Percentiles rank a stretch among this genome's conserved stretches.
phyloP scores from a whole-genome alignment of 1,139 yeast genomes.

The Nakaseomyces nivariensis region DNA sequence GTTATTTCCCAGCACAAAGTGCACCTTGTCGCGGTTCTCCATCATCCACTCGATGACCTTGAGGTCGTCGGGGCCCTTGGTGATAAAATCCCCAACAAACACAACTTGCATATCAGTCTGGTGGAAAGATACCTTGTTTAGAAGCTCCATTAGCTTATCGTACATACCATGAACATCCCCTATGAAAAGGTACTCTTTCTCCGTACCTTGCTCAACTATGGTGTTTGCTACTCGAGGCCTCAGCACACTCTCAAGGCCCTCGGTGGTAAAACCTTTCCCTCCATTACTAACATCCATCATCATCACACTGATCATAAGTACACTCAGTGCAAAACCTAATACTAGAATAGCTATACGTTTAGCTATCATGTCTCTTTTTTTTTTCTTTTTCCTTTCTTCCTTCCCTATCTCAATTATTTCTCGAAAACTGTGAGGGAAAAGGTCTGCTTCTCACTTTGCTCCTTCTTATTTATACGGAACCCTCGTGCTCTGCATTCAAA shows the following conservation, averaged over 20 bases:
- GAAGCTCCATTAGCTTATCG: constrained; percentile 41
- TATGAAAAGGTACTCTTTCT: constrained; percentile 36
- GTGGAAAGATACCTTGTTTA: constrained; percentile 51
- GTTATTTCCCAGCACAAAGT: constrained; percentile 82
- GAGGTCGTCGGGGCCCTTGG: constrained; percentile 73
- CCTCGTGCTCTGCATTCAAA: too few relatives aligned
- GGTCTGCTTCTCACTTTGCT: too few relatives aligned
- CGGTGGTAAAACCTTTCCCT: neutral
- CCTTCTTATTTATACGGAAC: too few relatives aligned
- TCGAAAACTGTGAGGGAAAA: too few relatives aligned
- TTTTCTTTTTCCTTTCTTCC: too few relatives aligned
- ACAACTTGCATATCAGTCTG: constrained; percentile 16
- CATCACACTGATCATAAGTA: neutral
- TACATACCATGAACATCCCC: constrained; percentile 89
- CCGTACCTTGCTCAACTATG: neutral
- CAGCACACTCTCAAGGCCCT: neutral
- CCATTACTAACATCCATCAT: neutral
- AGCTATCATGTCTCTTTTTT: neutral
- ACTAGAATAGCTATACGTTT: neutral
- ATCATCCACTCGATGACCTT: constrained; percentile 60
- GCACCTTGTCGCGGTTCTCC: constrained; percentile 39
- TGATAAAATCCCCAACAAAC: constrained; percentile 72
- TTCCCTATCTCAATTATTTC: too few relatives aligned
- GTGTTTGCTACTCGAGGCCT: neutral
- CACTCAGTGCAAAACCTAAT: neutral